Conservation (phyloP, 495 filamentous ascomycete genomes). For the Aspergillus conjunctus region DNA sequence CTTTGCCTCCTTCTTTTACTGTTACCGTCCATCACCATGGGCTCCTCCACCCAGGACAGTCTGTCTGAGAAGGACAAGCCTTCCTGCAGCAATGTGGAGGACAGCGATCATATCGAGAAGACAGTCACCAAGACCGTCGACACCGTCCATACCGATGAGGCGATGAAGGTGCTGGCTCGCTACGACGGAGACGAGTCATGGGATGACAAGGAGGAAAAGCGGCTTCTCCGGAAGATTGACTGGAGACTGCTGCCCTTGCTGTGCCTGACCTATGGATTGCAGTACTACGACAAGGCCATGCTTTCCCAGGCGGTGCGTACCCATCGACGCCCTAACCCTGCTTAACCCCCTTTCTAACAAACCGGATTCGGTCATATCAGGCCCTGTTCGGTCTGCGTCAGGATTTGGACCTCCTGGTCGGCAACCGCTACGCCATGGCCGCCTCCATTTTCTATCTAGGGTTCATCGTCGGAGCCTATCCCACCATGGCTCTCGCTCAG, state of each 20-base stretch:
- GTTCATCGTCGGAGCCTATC: conserved; percentile 50
- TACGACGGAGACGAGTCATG: conserved; percentile 48
- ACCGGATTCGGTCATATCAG: conserved; percentile 18
- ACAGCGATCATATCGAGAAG: conserved; percentile 11
- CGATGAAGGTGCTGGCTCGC: conserved; percentile 40
- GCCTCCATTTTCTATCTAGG: conserved; percentile 52
- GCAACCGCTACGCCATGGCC: conserved; percentile 41
- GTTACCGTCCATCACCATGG: conserved; percentile 8
- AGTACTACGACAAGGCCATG: conserved; percentile 56
- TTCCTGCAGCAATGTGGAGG: conserved; percentile 14
- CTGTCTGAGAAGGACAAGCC: conserved; percentile 21
- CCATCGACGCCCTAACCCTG: conserved; percentile 19
- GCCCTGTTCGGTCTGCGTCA: conserved; percentile 40
- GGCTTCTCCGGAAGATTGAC: conserved; percentile 49
- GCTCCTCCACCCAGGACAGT: conserved; percentile 16
- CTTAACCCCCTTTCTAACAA: conserved; percentile 8
- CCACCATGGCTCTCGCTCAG: conserved; percentile 46
- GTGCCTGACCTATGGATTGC: conserved; percentile 36
- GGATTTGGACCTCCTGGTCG: conserved; percentile 37
- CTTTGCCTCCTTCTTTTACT: neutral
- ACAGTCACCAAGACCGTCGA: conserved; percentile 31
- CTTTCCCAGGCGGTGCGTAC: conserved; percentile 48
- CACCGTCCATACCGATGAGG: conserved; percentile 49
- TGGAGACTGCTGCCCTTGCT: conserved; percentile 46
- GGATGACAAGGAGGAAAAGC: conserved; percentile 48